Base-by-base conservation (phyloP, 768 basidiomycete genomes). In the Boletus subcaerulescens region DNA sequence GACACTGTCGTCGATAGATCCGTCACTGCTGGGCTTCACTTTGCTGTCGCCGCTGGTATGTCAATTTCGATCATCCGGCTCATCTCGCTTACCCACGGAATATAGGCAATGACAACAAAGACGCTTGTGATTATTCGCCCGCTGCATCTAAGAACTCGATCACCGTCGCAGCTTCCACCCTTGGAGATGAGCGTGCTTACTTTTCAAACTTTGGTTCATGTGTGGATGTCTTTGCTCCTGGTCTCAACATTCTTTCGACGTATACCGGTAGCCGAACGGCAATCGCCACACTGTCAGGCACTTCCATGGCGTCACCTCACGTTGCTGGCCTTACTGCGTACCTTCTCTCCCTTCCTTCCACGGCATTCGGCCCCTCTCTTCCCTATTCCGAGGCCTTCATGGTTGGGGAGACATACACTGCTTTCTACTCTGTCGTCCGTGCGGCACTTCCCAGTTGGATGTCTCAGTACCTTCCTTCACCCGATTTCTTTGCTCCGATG, bases 241-340 rank as follows among this genome's bases (percentile, higher is more conserved):
- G 90, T 56, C 75, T 95, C 58, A 93, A 93, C 78, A 96, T 98
- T 69, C 76, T 89, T 3, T 95, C 91, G 36, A 96, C 91, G 50
- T 97, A 84, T 77, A 92, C 80, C 55, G 85, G 85, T 32, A 79
- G 82, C 56, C 70, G 68, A 55, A 66, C 58, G 5, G 82, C 89
- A n/a, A 78, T 77, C 46, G 83, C 85, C 62, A 90, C 86, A 10
- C 82, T 97, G 61, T 93, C 91, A 1, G 93, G 93, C 41, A 94
- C 93, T 9, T 93, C 90, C 15, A 97, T 97, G 93, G 94, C 95
- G 14, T 91, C 91, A 8, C 96, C 96, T 44, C 94, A 96, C 75
- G 85, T 83, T 41, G 90, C 91, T 53, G 96, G 96, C 61, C 74
- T 97, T 50, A 75, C 92, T 48, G 95, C 95, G 13, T 98, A 98